These are phyloP conservation scores for Triangularia setosa DNA, from an alignment of 2,329 filamentous ascomycete genomes.

Conservation along the genomic window DNA sequence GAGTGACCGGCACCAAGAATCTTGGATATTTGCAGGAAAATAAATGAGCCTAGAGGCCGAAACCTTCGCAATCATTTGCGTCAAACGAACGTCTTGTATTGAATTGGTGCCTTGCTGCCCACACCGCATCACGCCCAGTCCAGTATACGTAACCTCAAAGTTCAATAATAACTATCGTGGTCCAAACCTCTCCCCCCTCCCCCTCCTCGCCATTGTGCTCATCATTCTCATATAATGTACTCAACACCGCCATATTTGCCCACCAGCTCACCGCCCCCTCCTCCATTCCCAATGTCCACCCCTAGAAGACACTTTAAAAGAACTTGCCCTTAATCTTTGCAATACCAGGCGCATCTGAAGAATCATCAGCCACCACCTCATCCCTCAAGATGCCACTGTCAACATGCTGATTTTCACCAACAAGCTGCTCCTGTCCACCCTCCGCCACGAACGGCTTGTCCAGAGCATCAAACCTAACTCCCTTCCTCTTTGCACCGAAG, in stretches of 20 bases:
- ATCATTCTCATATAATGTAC: too few relatives aligned
- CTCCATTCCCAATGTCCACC: neutral
- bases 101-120: neutral
- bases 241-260: neutral
- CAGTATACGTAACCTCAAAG: neutral
- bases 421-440: conserved; percentile 8
- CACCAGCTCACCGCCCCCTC: neutral
- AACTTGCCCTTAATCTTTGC: conserved; percentile 49
- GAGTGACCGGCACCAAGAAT: neutral
- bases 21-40: neutral
- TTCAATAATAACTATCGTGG: neutral
- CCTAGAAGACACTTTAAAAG: conserved; percentile 38
- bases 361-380: conserved; percentile 3
- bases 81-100: neutral
- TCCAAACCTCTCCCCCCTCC: neutral
- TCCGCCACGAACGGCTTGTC: conserved; percentile 47
- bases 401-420: neutral
- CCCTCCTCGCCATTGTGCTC: neutral
- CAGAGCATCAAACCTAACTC: conserved; percentile 62
- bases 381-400: neutral
- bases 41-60: neutral
- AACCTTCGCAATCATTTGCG: neutral
- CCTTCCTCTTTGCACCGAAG: conserved; percentile 51
- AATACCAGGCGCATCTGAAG: conserved; percentile 19
- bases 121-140: neutral